Evolutionary conservation across 139 green algal genomes (phyloP), one percentile per base, ranked within the genome.

Genomic region (Coelastrella sp.): DNA sequence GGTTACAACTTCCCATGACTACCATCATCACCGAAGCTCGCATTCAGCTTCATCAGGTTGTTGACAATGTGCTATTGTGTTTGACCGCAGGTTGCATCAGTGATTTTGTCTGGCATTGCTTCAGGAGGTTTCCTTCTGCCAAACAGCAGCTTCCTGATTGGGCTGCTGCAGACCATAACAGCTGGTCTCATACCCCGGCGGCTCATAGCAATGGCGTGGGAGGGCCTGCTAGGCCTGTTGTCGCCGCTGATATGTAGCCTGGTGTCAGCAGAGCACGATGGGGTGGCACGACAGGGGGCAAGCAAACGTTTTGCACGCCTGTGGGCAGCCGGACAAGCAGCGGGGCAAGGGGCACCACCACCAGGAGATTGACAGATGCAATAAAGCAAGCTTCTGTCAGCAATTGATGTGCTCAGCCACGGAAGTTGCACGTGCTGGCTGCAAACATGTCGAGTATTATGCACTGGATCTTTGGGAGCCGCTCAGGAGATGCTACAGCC

Each of bases 91-190:
- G 96, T 97, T 54, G 96, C 95, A 2, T 6, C 54, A 0, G 5
- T 8, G 5, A 91, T 97, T n/a, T 58, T 97, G 79, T 13, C 74
- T 0, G 91, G 94, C 73, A 86, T 97, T 10, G 85, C 92, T 64
- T 79, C 56, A 0, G 94, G 95, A 2, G 57, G 68, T 4, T 97
- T 96, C 92, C 93, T 97, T 73, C 83, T 97, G 54, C 90, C 93
- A 17, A 92, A 91, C 22, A 94, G 94, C 4, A 93, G 96, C 88
- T 74, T 96, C 8, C 92, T 93, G 3, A 86, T 93, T 8, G 93
- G 92, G 22, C 78, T 96, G 77, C 80, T 96, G 60, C 76, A 88
- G 20, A 56, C 5, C 23, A 65, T 92, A 17, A 79, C 75, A 23
- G 58, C 82, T 16, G 92, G 86, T 54, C 68, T 94, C 22, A 61